These are phyloP conservation scores for Torrubiella hemipterigena DNA, from an alignment of 2,329 filamentous ascomycete species.

Conservation along the genomic window DNA sequence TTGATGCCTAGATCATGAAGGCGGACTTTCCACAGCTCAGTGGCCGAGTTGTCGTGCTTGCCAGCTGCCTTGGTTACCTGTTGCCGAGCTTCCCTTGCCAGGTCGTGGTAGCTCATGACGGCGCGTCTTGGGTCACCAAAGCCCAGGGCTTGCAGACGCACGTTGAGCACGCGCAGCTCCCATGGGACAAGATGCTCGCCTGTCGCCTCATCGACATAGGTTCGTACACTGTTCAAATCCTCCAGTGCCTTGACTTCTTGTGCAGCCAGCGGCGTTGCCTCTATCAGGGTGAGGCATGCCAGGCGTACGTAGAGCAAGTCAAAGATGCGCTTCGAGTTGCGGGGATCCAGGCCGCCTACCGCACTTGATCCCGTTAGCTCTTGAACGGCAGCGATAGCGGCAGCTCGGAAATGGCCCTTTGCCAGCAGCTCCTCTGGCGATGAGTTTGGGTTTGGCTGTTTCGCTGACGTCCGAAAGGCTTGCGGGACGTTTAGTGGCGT, in stretches of 20 bases:
- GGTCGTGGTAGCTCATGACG: slow-evolving; percentile 83
- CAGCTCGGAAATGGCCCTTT: slow-evolving; percentile 67
- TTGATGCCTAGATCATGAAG: slow-evolving; percentile 63
- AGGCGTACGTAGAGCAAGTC: slow-evolving; percentile 69
- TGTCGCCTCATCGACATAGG: slow-evolving; percentile 42
- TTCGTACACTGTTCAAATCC: slow-evolving; percentile 43
- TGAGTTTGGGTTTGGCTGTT: slow-evolving; percentile 50
- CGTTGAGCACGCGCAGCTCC: slow-evolving; percentile 70
- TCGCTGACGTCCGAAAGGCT: slow-evolving; percentile 57
- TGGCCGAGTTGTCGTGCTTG: slow-evolving; percentile 38
- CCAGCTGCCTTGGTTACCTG: slow-evolving; percentile 37
- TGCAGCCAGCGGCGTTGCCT: slow-evolving; percentile 55
- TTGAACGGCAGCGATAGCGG: slow-evolving; percentile 56
- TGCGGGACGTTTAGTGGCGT: slow-evolving; percentile 47
- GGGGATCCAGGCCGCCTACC: slow-evolving; percentile 31
- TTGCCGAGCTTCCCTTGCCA: slow-evolving; percentile 64
- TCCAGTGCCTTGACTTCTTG: slow-evolving; percentile 55
- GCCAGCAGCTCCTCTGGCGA: slow-evolving; percentile 57
- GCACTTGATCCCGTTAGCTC: slow-evolving; percentile 41
- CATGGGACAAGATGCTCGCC: slow-evolving; percentile 67
- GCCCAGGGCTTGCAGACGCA: slow-evolving; percentile 74
- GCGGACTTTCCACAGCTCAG: slow-evolving; percentile 56
- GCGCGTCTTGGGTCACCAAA: slow-evolving; percentile 75
- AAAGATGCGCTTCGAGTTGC: slow-evolving; percentile 58
- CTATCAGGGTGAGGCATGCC: slow-evolving; percentile 69